Conservation (phyloP, 495 filamentous ascomycete species). For the Melanomma pulvis-pyrius region DNA sequence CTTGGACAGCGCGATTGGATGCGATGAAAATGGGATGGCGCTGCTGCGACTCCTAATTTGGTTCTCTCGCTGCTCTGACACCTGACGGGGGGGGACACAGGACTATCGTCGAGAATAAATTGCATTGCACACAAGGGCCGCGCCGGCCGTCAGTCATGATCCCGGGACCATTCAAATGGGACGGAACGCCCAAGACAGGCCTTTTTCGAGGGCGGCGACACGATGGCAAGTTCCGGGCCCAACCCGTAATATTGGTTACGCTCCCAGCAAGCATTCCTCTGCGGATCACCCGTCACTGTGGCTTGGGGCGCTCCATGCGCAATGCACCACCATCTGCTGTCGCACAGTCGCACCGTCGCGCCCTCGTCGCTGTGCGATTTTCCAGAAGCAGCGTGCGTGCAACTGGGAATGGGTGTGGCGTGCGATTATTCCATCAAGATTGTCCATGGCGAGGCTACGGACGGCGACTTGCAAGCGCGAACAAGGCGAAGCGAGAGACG, state of each 20-base stretch:
- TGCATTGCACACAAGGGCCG: conserved; percentile 19
- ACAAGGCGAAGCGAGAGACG: conserved; percentile 34
- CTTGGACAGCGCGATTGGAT: not conserved
- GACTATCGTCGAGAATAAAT: conserved; percentile 24
- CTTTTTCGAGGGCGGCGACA: not conserved
- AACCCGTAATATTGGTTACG: conserved; percentile 37
- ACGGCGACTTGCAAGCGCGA: conserved; percentile 12
- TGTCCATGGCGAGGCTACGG: not conserved
- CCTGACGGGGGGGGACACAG: not conserved
- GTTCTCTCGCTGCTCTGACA: not conserved
- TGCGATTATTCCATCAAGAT: conserved; percentile 1
- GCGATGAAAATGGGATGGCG: not conserved
- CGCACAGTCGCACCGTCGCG: conserved; percentile 1
- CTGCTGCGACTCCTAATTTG: conserved; percentile 5
- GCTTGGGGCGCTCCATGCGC: conserved; percentile 37
- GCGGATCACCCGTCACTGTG: conserved; percentile 39
- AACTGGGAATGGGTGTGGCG: not conserved
- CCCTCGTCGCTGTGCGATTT: conserved; percentile 6
- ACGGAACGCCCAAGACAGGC: conserved; percentile 6
- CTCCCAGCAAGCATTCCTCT: conserved; percentile 13
- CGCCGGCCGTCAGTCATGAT: conserved; percentile 11
- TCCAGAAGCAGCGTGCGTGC: conserved; percentile 29
- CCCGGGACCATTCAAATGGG: conserved; percentile 16
- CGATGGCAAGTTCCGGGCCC: conserved; percentile 19
- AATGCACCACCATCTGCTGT: conserved; percentile 18